Evolutionary conservation across 2,329 filamentous ascomycete species (phyloP), one percentile per base, ranked within the genome.

Genomic region (Rhynchosporium graminicola): DNA sequence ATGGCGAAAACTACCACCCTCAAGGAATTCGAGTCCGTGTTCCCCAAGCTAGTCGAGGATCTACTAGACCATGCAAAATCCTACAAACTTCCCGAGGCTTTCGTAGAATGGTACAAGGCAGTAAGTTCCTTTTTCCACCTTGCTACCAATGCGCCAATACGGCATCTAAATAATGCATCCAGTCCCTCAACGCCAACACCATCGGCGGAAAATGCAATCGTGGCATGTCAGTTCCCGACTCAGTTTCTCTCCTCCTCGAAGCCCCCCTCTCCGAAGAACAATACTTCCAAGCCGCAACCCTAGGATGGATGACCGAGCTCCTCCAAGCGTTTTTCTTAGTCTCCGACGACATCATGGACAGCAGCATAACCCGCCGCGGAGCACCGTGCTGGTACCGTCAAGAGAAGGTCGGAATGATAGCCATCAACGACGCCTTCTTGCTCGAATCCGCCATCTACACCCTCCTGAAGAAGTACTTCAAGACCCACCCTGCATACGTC

Each of bases 261-360:
- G 80, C 83, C 70, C 80, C 89, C 60, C 86, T 98, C 68, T 85
- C 81, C 68, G 83, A 91, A 66, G 85, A 94, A 63, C 89, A 98
- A 79, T 96, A 93, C 83, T 95, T 96, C 81, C 82, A 91, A 71
- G 83, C 94, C 54, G 91, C 92, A 50, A 89, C 91, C 20, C 85
- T 99, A 20, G 95, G 95, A 74, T 99, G 95, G 95, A 87, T 97
- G 84, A 96, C 96, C 67, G 95, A 99, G 84, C 87, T 99, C 56
- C 89, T 99, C 40, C 95, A 99, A 81, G 94, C 95, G 69, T 98
- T 97, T 84, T 98, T 99, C 86, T 87, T 99, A 63, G 95, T 99
- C 68, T 92, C 91, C 50, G 95, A 99, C 80, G 95, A 99, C 78
- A 97, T 99, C 74, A 99, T 99, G 95, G 95, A 99, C 80, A 80